phyloP scores from a whole-genome alignment of 768 basidiomycete species.

The Panaeolus papilionaceus region DNA sequence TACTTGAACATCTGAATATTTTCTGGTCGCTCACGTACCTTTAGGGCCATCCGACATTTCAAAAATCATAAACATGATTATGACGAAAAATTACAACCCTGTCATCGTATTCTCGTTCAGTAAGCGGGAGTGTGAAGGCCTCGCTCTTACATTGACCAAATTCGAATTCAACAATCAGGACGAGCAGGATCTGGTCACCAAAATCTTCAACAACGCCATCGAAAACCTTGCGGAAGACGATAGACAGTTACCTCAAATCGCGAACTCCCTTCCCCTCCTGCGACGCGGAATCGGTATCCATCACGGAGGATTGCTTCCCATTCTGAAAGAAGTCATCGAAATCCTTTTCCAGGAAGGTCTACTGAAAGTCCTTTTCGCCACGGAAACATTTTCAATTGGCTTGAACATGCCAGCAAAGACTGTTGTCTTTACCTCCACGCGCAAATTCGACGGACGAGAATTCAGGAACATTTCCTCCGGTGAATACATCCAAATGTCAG shows the following conservation, averaged over 20 bases:
- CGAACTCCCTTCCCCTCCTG: conserved; percentile 89
- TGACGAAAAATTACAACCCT: conserved; percentile 96
- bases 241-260: conserved; percentile 90
- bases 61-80: conserved; percentile 98
- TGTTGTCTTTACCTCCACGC: conserved; percentile 94
- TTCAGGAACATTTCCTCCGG: conserved; percentile 93
- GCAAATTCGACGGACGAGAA: conserved; percentile 96
- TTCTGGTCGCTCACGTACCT: not conserved
- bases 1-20: not conserved
- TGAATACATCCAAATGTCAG: conserved; percentile 99
- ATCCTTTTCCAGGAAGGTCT: conserved; percentile 98
- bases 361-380: conserved; percentile 98
- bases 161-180: conserved; percentile 94
- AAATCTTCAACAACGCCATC: conserved; percentile 95
- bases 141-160: conserved; percentile 93
- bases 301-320: conserved; percentile 96
- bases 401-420: conserved; percentile 99
- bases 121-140: conserved; percentile 95
- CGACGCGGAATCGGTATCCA: conserved; percentile 97
- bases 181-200: conserved; percentile 85
- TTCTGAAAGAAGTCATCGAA: conserved; percentile 98
- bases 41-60: conserved; percentile 91
- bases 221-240: conserved; percentile 88
- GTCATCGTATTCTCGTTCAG: conserved; percentile 99
- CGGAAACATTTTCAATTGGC: conserved; percentile 97